Base-by-base conservation (phyloP, 306 rosid genomes). In the Canavalia ensiformis region DNA sequence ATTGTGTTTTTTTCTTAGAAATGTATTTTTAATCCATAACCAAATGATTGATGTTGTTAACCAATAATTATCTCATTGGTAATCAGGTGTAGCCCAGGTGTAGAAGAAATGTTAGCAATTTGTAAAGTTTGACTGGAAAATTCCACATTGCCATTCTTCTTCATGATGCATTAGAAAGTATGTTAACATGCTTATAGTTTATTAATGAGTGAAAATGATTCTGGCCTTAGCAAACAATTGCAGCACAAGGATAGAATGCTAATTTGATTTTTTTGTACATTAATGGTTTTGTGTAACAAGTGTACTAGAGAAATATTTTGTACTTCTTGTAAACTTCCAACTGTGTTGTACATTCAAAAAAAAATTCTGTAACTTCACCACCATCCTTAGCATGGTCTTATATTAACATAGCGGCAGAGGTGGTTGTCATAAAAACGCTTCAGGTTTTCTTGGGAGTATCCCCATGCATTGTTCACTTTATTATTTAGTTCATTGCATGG, bases 401-500 rank as follows among this genome's bases (percentile, higher is more conserved):
- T 51, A 11, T 52, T 18, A 49, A 25, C 80, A 49, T 29, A 54
- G 62, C 6, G 25, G 45, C 39, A 63, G 63, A 64, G 13, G 75
- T 67, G 6, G 51, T 29, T 70, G 60, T 51, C 5, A 6, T 71
- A 54, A 44, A 71, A 77, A 9, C 35, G 39, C 25, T 11, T 11
- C 45, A 34, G 68, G 45, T 28, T 33, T 62, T 62, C 68, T 60
- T 62, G 34, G 75, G 65, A 72, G 76, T 67, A 72, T 72, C 71
- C 78, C 4, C 1, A 49, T 55, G 59, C 58, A 49, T 65, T 68
- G 44, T 65, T 39, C 2, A 2, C 58, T 5, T 71, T 73, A 8
- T 31, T 73, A 78, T 78, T 73, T 74, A 64, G 83, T 64, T 83
- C 72, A 55, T 8, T 68, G 70, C 55, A 28, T 51, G 18, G 65